Base-by-base conservation (phyloP, 164 flowering plant species). In the Tetrastigma voinierianum region DNA sequence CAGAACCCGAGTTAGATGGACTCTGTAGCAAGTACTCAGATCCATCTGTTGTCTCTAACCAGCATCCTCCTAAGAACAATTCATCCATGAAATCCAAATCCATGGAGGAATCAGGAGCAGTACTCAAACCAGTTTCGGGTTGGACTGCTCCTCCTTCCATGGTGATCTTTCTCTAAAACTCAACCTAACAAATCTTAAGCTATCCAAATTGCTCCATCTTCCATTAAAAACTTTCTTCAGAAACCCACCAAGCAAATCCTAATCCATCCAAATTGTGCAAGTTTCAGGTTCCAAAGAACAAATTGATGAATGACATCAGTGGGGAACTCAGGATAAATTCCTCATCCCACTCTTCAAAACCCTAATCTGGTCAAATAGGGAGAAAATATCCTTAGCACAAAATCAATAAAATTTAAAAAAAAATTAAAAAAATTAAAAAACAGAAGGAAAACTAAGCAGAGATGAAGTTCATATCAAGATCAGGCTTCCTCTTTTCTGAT, bases 51-150 rank as follows among this genome's bases (percentile, higher is more conserved):
- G 89, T 72, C 69, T 86, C 95, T 60, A 89, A 74, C 98, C 93
- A 90, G 77, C 89, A 89, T 4, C 98, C 98, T 16, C 78, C 91
- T 51, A 77, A 69, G 62, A 93, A 78, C 46, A 89, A 73, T 47
- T 85, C 93, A 72, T 89, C 86, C 83, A 84, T 75, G 78, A 61
- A 81, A 70, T 89, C 91, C 48, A 86, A 78, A 70, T 93, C 95
- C 81, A 76, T 77, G 3, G 76, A 23, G 7, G 79, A 62, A 52
- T 81, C 83, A 7, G 77, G 51, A n/a, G 77, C 65, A 65, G 68
- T 60, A 0, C 71, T 79, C 49, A 74, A 70, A 71, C 73, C 66
- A 17, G 82, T 62, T 55, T 73, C 73, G 1, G 77, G 78, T 12
- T 86, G 76, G 47, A 82, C 74, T 67, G 67, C 55, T 14, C 64